A percentile compares a stretch with the other conserved stretches of the same genome.
phyloP scores from a whole-genome alignment of 2,329 filamentous ascomycete genomes.

The Colletotrichum sp. region DNA sequence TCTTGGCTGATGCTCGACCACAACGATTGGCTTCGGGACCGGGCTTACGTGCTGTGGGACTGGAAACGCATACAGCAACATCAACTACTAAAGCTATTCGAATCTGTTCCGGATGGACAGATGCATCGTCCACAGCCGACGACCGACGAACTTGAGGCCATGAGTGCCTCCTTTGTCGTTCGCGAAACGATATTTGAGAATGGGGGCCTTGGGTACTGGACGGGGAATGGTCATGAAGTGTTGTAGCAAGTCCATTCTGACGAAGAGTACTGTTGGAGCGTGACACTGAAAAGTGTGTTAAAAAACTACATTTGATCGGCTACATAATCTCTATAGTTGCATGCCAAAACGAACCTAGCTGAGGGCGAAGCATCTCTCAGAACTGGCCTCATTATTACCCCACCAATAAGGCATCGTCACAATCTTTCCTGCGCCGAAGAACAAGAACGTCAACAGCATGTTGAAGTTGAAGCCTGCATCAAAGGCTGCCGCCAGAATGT shows the following conservation, averaged over 20 bases:
- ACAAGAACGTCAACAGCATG: slow-evolving; percentile 65
- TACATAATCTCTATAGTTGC: background rate
- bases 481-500: slow-evolving; percentile 64
- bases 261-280: background rate
- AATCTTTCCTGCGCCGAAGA: slow-evolving; percentile 58
- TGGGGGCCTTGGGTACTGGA: background rate
- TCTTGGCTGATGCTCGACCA: background rate
- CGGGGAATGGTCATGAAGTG: background rate
- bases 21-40: background rate
- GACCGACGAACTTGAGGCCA: background rate
- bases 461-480: slow-evolving; percentile 69
- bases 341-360: background rate
- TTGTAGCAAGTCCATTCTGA: background rate
- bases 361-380: slow-evolving; percentile 65
- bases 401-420: slow-evolving; percentile 68
- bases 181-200: background rate
- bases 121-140: background rate
- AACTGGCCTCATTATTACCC: slow-evolving; percentile 60
- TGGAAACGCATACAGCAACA: background rate
- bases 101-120: background rate
- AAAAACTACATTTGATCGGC: background rate
- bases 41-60: background rate
- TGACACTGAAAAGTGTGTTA: background rate
- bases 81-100: background rate
- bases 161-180: background rate